A percentile compares a stretch with the other conserved stretches of the same genome.
Evolutionary conservation across 768 basidiomycete genomes (phyloP).

Genomic region (Boletus edulis): DNA sequence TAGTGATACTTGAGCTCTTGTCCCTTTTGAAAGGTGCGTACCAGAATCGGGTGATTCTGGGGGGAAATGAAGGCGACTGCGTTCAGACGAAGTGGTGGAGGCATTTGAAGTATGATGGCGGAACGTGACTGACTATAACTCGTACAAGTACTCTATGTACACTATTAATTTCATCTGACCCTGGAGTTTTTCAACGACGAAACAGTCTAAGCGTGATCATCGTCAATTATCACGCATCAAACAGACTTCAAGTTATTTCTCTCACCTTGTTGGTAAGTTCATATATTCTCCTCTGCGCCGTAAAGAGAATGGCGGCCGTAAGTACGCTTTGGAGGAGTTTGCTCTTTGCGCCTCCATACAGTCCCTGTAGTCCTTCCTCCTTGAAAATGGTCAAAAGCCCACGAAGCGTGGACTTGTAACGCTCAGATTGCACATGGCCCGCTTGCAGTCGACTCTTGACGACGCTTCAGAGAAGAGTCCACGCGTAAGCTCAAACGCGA

Average conservation of each 20-base stretch:
- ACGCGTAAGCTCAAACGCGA: neutral
- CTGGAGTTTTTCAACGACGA: slow-evolving; percentile 8
- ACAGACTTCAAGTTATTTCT: neutral
- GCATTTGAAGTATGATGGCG: slow-evolving; percentile 40
- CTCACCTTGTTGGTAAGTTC: slow-evolving; percentile 59
- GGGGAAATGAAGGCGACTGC: slow-evolving; percentile 86
- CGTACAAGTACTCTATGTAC: too few relatives aligned
- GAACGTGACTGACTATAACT: too few relatives aligned
- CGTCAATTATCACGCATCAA: neutral
- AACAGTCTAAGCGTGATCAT: slow-evolving; percentile 9
- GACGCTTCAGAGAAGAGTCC: slow-evolving; percentile 36
- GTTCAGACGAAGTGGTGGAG: slow-evolving; percentile 66
- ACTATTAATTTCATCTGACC: neutral
- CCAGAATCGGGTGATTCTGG: slow-evolving; percentile 74
- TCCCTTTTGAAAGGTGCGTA: slow-evolving; percentile 64
- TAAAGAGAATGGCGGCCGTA: slow-evolving; percentile 92
- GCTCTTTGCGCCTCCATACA: slow-evolving; percentile 84
- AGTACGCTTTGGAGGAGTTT: slow-evolving; percentile 92
- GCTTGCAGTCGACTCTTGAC: slow-evolving; percentile 81
- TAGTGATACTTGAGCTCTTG: slow-evolving; percentile 84
- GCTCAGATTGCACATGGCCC: slow-evolving; percentile 61
- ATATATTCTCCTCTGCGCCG: slow-evolving; percentile 79
- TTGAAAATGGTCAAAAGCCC: slow-evolving; percentile 76
- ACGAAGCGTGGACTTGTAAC: slow-evolving; percentile 73
- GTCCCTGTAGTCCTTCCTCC: slow-evolving; percentile 76